Base-by-base conservation (phyloP, 768 basidiomycete species). In the Leccinum pellstonianum region DNA sequence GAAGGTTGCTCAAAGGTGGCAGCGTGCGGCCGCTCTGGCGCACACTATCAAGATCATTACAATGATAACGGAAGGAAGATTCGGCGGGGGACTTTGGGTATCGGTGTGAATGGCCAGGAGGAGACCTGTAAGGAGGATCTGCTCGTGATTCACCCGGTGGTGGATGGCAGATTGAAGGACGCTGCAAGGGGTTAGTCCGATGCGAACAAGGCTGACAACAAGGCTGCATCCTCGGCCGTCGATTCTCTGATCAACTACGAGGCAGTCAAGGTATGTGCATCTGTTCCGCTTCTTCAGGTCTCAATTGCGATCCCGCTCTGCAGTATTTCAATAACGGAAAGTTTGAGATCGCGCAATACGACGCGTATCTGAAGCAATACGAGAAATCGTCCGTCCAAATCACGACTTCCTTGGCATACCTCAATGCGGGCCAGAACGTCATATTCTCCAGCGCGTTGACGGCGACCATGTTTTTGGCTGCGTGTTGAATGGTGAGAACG, bases 211-310 rank as follows among this genome's bases (percentile, higher is more conserved):
- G 97, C 97, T 0, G 97, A 99, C 66, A 98, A 99, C 75, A 91
- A 90, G 69, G 95, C 96, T 17, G 97, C 96, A 0, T 91, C 93
- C 0, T 84, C 90, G 2, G 92, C 93, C 3, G 93, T 98, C 3
- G 97, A 99, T 70, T 93, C 95, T 0, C 77, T 99, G 48, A 96
- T 99, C 72, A 99, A 99, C 70, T 98, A 93, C 68, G 97, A 99
- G 71, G 97, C 97, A 3, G 97, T 99, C 68, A 99, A 98, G 83
- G 95, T 95, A 62, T n/a, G 68, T 43, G 4, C 19, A 14, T n/a
- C 3, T 31, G 1, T 35, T 56, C 29, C 60, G 4, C 25, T 8
- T 17, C 33, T 9, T 23, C 11, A 38, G 19, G 4, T 55, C 10
- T 10, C 41, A 43, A 5, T 10, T 43, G n/a, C n/a, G 4, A 46